Percentiles rank a stretch among this genome's conserved stretches.
phyloP scores from a whole-genome alignment of 768 basidiomycete genomes.

The Phaeotremella skinneri region DNA sequence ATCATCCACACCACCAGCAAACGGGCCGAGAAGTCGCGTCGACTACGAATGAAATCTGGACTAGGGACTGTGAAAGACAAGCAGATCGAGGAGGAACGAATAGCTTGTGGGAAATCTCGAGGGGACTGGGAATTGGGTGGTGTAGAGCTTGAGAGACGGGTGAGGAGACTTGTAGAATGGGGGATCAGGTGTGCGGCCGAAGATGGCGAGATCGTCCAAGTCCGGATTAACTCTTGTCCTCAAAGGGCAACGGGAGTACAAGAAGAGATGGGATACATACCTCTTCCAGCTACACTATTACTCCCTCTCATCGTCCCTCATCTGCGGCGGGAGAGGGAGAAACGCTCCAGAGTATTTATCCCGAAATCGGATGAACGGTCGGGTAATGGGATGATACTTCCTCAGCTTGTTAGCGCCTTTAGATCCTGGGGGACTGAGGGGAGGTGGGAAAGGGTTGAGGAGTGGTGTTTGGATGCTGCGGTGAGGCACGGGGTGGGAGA shows the following conservation, averaged over 20 bases:
- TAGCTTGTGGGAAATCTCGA: background rate
- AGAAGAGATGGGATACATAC: slow-evolving; percentile 26
- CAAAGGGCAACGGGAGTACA: background rate
- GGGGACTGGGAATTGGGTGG: slow-evolving; percentile 4
- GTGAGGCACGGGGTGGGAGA: slow-evolving; percentile 22
- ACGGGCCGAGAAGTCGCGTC: slow-evolving; percentile 30
- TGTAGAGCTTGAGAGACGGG: slow-evolving; percentile 13
- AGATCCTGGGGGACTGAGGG: slow-evolving; percentile 35
- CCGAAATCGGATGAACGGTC: slow-evolving; percentile 18
- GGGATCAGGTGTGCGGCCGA: slow-evolving; percentile 30
- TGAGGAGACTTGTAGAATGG: slow-evolving; percentile 26
- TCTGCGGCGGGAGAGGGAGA: slow-evolving; percentile 17
- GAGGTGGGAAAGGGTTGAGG: slow-evolving; percentile 42
- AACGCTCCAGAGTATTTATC: slow-evolving; percentile 16
- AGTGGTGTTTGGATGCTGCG: slow-evolving; percentile 34
- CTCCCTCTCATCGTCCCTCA: slow-evolving; percentile 29
- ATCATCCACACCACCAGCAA: slow-evolving; percentile 29
- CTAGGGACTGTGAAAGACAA: slow-evolving; percentile 25
- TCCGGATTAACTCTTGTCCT: background rate
- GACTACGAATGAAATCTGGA: slow-evolving; percentile 30
- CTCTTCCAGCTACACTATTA: slow-evolving; percentile 31
- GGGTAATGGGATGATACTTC: slow-evolving; percentile 32
- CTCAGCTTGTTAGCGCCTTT: slow-evolving; percentile 22
- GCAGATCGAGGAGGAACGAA: slow-evolving; percentile 13
- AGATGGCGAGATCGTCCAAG: slow-evolving; percentile 37